phyloP scores from a whole-genome alignment of 2,329 filamentous ascomycete species.

The Daldinia sp. region DNA sequence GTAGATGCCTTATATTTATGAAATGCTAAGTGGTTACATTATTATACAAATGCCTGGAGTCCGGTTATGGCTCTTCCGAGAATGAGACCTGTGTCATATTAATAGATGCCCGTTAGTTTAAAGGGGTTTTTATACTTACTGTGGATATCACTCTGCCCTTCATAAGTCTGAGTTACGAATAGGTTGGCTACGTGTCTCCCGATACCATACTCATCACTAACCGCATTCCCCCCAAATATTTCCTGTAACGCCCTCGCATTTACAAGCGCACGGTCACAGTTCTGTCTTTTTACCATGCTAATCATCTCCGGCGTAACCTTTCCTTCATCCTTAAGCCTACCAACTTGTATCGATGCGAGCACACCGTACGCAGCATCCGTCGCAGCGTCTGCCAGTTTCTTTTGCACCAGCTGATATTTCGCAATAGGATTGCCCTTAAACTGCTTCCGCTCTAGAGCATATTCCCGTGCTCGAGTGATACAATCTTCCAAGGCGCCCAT shows the following conservation, averaged over 20 bases:
- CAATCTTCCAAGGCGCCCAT: conserved; percentile 96
- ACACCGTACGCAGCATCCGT: conserved; percentile 93
- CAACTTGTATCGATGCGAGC: conserved; percentile 90
- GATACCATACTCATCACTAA: conserved; percentile 95
- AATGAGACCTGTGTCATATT: conserved; percentile 65
- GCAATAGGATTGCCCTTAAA: conserved; percentile 96
- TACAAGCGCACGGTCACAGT: conserved; percentile 87
- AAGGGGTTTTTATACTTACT: conserved; percentile 67
- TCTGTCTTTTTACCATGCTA: conserved; percentile 94
- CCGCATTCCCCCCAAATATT: conserved; percentile 97
- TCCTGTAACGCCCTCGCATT: conserved; percentile 88
- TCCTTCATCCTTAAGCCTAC: conserved; percentile 89
- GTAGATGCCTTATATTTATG: too few species aligned
- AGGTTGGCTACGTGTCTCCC: conserved; percentile 94
- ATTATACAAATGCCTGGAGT: conserved; percentile 73
- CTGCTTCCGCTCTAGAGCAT: conserved; percentile 92
- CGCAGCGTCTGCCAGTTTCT: conserved; percentile 92
- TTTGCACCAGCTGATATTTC: conserved; percentile 96
- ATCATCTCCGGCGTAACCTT: conserved; percentile 95
- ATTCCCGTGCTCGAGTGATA: conserved; percentile 79
- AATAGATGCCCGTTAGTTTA: conserved; percentile 38
- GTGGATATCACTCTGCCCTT: conserved; percentile 98
- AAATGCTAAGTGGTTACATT: too few species aligned
- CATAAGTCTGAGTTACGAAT: conserved; percentile 97
- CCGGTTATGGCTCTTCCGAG: conserved; percentile 73